These are phyloP conservation scores for Amaranthus tricolor DNA, from an alignment of 179 eudicot species.

Conservation along the genomic window DNA sequence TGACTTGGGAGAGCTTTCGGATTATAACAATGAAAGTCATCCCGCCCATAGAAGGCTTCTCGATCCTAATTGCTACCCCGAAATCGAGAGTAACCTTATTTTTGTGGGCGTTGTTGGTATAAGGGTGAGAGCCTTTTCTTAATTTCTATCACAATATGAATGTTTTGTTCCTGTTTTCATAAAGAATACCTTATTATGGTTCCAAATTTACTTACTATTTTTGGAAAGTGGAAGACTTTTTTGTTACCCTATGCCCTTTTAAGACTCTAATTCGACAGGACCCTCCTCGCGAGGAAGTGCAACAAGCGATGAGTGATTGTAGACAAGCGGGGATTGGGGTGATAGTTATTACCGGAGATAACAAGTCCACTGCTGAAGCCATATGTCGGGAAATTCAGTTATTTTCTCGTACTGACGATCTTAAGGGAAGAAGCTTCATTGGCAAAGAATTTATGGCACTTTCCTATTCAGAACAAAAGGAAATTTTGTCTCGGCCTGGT, in stretches of 20 bases:
- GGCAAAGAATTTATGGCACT: constrained; percentile 84
- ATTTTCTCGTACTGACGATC: constrained; percentile 48
- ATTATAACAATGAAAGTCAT: constrained; percentile 52
- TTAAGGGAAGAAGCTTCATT: constrained; percentile 61
- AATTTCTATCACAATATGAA: not conserved
- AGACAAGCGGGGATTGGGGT: constrained; percentile 78
- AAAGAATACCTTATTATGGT: not conserved
- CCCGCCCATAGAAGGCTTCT: constrained; percentile 78
- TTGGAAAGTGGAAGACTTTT: too few species aligned
- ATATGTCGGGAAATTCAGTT: constrained; percentile 66
- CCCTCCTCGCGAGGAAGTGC: constrained; percentile 87
- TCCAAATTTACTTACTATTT: too few species aligned
- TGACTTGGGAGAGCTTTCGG: constrained; percentile 67
- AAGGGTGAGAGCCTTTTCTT: constrained; percentile 50
- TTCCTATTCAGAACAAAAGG: constrained; percentile 44
- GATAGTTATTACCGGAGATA: constrained; percentile 92
- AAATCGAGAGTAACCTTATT: constrained; percentile 59
- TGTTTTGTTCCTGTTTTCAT: not conserved
- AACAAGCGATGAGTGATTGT: constrained; percentile 69
- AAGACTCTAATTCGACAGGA: constrained; percentile 43
- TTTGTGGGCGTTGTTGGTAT: constrained; percentile 85
- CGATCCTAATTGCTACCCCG: constrained; percentile 62
- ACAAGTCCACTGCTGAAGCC: constrained; percentile 87
- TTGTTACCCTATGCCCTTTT: not conserved
- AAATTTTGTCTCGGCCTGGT: constrained; percentile 56